phyloP scores from a whole-genome alignment of 108 stramenopile genomes.

The Nitzschia inconspicua region DNA sequence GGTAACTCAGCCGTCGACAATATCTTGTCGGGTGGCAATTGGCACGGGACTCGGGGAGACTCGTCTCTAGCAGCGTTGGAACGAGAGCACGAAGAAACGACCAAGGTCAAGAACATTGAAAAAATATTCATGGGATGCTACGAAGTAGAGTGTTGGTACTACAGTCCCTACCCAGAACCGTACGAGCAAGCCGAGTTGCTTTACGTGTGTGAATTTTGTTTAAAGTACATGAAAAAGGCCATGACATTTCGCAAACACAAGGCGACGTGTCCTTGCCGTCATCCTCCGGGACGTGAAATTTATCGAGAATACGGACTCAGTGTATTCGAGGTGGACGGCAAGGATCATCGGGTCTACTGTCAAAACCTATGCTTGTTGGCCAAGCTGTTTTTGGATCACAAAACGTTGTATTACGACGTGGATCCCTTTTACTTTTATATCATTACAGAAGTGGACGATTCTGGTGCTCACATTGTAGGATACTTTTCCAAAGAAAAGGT shows the following conservation, averaged over 20 bases:
- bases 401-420: slow-evolving; percentile 98
- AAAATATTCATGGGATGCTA: slow-evolving; percentile 89
- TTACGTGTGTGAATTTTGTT: slow-evolving; percentile 96
- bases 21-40: slow-evolving; percentile 57
- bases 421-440: slow-evolving; percentile 99
- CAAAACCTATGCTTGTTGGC: slow-evolving; percentile 98
- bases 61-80: slow-evolving; percentile 72
- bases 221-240: slow-evolving; percentile 89
- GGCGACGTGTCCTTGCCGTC: slow-evolving; percentile 45
- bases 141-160: slow-evolving; percentile 98
- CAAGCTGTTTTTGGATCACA: slow-evolving; percentile 99
- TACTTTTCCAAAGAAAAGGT: slow-evolving; percentile 97
- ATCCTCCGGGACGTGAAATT: slow-evolving; percentile 97
- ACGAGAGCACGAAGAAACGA: slow-evolving; percentile 98
- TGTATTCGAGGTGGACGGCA: slow-evolving; percentile 81
- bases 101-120: slow-evolving; percentile 98
- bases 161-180: slow-evolving; percentile 93
- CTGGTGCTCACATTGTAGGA: slow-evolving; percentile 84
- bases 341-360: slow-evolving; percentile 89
- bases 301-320: slow-evolving; percentile 75
- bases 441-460: slow-evolving; percentile 81
- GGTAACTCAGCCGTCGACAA: background rate
- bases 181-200: slow-evolving; percentile 63
- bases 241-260: slow-evolving; percentile 77
- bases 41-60: slow-evolving; percentile 60